These are phyloP conservation scores for Xerocomus brunneocitrinus DNA, from an alignment of 768 basidiomycete species.

Conservation along the genomic window DNA sequence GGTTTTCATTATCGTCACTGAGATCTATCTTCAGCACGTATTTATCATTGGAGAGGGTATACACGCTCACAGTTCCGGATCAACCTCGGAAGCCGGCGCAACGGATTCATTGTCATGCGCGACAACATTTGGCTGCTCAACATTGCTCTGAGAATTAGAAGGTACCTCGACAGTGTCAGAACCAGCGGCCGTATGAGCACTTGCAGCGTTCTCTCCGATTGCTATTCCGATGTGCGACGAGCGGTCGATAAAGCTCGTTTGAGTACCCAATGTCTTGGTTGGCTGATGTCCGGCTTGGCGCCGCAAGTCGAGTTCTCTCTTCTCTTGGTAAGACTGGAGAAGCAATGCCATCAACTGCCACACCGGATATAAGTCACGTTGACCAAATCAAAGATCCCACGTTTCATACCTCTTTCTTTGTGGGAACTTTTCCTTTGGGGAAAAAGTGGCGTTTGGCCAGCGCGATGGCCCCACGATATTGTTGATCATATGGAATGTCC, in stretches of 20 bases:
- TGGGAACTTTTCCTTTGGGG: conserved; percentile 18
- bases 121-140: not conserved
- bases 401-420: conserved; percentile 25
- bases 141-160: not conserved
- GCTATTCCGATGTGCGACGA: not conserved
- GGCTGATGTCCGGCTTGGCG: not conserved
- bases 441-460: conserved; percentile 28
- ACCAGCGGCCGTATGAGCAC: not conserved
- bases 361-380: not conserved
- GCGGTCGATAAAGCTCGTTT: conserved; percentile 15
- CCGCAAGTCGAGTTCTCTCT: conserved; percentile 6
- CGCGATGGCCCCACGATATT: conserved; percentile 27
- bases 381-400: not conserved
- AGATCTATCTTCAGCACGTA: not conserved
- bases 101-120: not conserved
- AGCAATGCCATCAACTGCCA: conserved; percentile 21
- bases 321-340: conserved; percentile 25
- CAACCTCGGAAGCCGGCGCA: not conserved
- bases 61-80: conserved; percentile 10
- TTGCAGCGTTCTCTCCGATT: not conserved
- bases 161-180: not conserved
- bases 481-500: conserved; percentile 22
- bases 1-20: not conserved
- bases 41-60: not conserved
- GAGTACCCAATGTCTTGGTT: conserved; percentile 17